phyloP scores from a whole-genome alignment of 208 protist species.

The Acanthamoeba lenticulata region DNA sequence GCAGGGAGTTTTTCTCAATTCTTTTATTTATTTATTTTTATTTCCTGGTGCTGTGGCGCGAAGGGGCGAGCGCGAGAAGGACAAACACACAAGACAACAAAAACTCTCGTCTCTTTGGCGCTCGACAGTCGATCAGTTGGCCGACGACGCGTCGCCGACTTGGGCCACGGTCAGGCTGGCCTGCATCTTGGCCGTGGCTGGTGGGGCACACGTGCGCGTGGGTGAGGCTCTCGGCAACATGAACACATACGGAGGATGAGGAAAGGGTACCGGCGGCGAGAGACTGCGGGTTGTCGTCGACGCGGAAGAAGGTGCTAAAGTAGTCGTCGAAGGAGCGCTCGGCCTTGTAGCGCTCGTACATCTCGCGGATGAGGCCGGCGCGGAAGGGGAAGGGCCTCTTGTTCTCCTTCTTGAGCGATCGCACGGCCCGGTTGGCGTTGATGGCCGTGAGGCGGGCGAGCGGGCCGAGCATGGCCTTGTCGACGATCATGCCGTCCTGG shows the following conservation, averaged over 20 bases:
- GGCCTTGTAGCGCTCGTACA: constrained; percentile 65
- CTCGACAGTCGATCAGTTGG: too few relatives aligned
- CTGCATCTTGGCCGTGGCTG: constrained; percentile 28
- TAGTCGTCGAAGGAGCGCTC: constrained; percentile 64
- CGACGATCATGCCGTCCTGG: constrained; percentile 83
- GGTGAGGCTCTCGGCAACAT: neutral
- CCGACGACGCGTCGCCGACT: neutral
- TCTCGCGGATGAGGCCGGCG: constrained; percentile 30
- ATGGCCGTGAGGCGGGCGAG: constrained; percentile 87
- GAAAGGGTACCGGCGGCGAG: neutral
- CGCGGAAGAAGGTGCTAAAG: constrained; percentile 52
- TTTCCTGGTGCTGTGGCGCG: too few relatives aligned
- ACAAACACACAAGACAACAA: too few relatives aligned
- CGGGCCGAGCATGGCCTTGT: constrained; percentile 78
- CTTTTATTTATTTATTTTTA: too few relatives aligned
- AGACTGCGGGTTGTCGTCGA: constrained; percentile 21
- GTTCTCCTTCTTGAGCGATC: constrained; percentile 65
- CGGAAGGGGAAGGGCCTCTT: constrained; percentile 61
- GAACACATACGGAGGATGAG: neutral
- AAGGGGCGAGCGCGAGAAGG: too few relatives aligned
- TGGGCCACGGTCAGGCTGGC: neutral
- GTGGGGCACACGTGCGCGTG: neutral
- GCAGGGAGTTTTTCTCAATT: too few relatives aligned
- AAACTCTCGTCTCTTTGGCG: too few relatives aligned
- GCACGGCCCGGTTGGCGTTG: constrained; percentile 78